Conservation (phyloP, 257 asterid species). For the Capsicum rhomboideum region DNA sequence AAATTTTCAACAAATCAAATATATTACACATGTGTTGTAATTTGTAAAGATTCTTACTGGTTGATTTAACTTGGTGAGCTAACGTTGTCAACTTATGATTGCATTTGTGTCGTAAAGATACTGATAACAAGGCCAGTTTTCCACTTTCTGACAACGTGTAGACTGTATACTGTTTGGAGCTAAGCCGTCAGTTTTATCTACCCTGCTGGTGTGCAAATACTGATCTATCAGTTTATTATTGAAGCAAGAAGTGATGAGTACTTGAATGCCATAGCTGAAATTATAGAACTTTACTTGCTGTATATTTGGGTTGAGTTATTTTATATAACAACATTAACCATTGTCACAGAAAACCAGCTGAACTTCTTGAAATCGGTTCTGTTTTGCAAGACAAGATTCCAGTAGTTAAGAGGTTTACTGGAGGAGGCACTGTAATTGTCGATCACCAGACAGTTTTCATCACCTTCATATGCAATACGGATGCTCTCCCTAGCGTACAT, state of each 20-base stretch:
- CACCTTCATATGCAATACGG: slow-evolving; percentile 82
- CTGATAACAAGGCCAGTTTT: not conserved
- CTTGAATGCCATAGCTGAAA: not conserved
- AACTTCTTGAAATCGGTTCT: slow-evolving; percentile 57
- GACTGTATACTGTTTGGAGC: not conserved
- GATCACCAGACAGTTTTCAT: slow-evolving; percentile 72
- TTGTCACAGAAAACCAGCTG: slow-evolving; percentile 59
- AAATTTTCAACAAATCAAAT: not conserved
- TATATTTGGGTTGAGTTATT: not conserved
- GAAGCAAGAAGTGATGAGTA: not conserved
- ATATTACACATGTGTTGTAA: not conserved
- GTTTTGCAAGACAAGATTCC: slow-evolving; percentile 72
- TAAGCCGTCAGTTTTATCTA: not conserved
- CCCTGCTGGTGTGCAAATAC: not conserved
- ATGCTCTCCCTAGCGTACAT: slow-evolving; percentile 58
- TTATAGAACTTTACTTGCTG: not conserved
- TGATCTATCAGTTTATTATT: not conserved
- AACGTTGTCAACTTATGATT: not conserved
- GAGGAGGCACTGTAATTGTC: slow-evolving; percentile 96
- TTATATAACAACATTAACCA: not conserved
- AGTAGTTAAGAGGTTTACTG: slow-evolving; percentile 77
- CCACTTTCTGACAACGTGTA: not conserved
- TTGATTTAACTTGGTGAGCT: not conserved
- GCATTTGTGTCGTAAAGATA: not conserved
- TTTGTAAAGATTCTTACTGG: not conserved